Conservation (phyloP, 371 early-diverging fungal species). For the Blakeslea trispora region DNA sequence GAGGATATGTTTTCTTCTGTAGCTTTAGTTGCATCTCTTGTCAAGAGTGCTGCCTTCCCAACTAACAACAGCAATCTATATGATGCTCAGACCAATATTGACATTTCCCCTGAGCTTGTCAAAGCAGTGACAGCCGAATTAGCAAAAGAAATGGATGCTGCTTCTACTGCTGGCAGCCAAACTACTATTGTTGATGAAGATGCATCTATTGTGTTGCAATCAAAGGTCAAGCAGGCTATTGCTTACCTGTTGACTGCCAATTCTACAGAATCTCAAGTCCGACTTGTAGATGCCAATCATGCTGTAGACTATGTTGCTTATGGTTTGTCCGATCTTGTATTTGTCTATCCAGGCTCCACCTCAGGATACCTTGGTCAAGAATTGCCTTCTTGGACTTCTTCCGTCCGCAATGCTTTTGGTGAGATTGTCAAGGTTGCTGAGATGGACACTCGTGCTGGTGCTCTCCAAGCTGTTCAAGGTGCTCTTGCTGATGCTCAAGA, state of each 20-base stretch:
- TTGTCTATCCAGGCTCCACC: conserved; percentile 73
- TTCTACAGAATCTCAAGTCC: conserved; percentile 19
- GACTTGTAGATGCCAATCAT: conserved; percentile 62
- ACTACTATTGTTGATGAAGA: conserved; percentile 52
- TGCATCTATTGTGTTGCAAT: conserved; percentile 32
- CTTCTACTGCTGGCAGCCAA: conserved; percentile 44
- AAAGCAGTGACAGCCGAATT: conserved; percentile 29
- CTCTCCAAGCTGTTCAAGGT: conserved; percentile 82
- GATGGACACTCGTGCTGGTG: conserved; percentile 82
- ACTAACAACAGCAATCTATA: conserved; percentile 10
- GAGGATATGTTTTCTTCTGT: conserved; percentile 32
- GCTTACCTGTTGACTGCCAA: conserved; percentile 21
- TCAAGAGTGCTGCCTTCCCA: conserved; percentile 21
- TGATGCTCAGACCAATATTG: conserved; percentile 2
- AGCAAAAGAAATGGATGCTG: conserved; percentile 35
- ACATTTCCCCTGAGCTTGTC: conserved; percentile 32
- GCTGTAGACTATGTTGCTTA: conserved; percentile 77
- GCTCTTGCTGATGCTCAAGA: conserved; percentile 52
- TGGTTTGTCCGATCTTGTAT: conserved; percentile 75
- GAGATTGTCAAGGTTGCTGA: conserved; percentile 63
- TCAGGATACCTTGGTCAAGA: conserved; percentile 65
- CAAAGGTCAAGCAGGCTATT: conserved; percentile 34
- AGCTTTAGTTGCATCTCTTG: conserved; percentile 34
- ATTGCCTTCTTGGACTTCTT: conserved; percentile 61
- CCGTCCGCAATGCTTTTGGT: conserved; percentile 64